Evolutionary conservation across 805 yeast species (phyloP).

Genomic region (Candida bentonensis): DNA sequence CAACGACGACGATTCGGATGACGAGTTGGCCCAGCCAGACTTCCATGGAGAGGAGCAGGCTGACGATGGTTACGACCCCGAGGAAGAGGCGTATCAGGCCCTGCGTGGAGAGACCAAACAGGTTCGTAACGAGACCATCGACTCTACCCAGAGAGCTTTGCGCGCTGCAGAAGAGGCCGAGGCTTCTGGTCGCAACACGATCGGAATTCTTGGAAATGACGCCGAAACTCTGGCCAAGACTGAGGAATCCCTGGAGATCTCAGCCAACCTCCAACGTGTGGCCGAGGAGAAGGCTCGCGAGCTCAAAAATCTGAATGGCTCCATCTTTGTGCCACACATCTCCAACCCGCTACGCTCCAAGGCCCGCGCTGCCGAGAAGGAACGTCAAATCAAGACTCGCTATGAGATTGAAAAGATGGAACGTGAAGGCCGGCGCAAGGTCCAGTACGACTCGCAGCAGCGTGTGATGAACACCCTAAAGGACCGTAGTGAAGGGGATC

Average conservation of each 20-base stretch:
- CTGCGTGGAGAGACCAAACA: slow-evolving; percentile 71
- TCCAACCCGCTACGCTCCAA: slow-evolving; percentile 82
- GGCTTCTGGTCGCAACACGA: slow-evolving; percentile 60
- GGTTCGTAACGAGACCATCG: slow-evolving; percentile 75
- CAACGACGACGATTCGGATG: slow-evolving; percentile 7
- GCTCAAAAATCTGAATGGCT: slow-evolving; percentile 63
- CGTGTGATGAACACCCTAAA: slow-evolving; percentile 46
- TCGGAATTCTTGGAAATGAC: slow-evolving; percentile 91
- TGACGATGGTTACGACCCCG: slow-evolving; percentile 19
- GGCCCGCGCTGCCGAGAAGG: slow-evolving; percentile 58
- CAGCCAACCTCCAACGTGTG: slow-evolving; percentile 66
- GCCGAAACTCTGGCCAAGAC: slow-evolving; percentile 71
- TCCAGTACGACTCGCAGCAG: slow-evolving; percentile 50
- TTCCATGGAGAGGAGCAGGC: slow-evolving; percentile 5
- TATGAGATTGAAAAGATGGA: slow-evolving; percentile 47
- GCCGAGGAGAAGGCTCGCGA: slow-evolving; percentile 77
- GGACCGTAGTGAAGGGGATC: slow-evolving; percentile 31
- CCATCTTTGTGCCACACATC: slow-evolving; percentile 67
- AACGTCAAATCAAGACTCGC: slow-evolving; percentile 48
- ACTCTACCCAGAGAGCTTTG: slow-evolving; percentile 73
- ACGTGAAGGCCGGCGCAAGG: slow-evolving; percentile 46
- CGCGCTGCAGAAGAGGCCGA: slow-evolving; percentile 60
- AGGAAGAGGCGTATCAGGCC: slow-evolving; percentile 81
- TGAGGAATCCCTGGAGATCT: slow-evolving; percentile 61
- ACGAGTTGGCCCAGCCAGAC: slow-evolving; percentile 15